Percentiles rank a stretch among this genome's conserved stretches.
phyloP scores from a whole-genome alignment of 345 rosid species.

The Eucalyptus regnans region DNA sequence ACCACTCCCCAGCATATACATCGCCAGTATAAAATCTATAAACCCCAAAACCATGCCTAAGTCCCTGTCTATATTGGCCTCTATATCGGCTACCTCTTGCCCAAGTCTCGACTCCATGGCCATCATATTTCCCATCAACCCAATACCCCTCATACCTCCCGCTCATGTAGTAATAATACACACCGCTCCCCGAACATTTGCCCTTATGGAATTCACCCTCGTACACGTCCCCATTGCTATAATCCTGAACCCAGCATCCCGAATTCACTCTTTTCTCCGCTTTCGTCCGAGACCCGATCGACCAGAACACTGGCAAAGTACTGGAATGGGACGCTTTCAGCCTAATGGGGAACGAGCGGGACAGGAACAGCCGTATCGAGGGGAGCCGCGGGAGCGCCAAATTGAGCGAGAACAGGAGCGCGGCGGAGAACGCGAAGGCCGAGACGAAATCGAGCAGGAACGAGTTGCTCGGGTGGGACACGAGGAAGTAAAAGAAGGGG shows the following conservation, averaged over 20 bases:
- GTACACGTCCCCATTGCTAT: constrained; percentile 82
- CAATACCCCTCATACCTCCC: constrained; percentile 92
- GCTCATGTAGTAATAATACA: constrained; percentile 84
- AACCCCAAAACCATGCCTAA: constrained; percentile 78
- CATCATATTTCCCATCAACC: constrained; percentile 91
- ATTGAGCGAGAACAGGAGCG: constrained; percentile 60
- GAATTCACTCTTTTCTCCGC: constrained; percentile 57
- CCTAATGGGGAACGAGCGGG: constrained; percentile 75
- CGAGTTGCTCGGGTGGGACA: constrained; percentile 76
- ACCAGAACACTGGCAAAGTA: constrained; percentile 81
- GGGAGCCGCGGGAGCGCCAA: constrained; percentile 79
- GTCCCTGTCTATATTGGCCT: constrained; percentile 83
- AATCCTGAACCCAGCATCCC: constrained; percentile 84
- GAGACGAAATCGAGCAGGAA: constrained; percentile 75
- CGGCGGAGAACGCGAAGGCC: constrained; percentile 78
- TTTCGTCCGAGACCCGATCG: constrained; percentile 68
- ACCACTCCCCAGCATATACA: constrained; percentile 95
- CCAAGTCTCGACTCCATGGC: constrained; percentile 94
- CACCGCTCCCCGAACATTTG: constrained; percentile 82
- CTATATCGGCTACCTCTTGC: constrained; percentile 88
- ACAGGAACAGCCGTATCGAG: constrained; percentile 59
- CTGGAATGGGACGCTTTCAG: constrained; percentile 18
- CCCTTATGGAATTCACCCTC: constrained; percentile 91
- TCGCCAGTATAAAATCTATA: constrained; percentile 93
- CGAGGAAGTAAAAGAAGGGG: constrained; percentile 66